A percentile compares a stretch with the other conserved stretches of the same genome.
These are phyloP conservation scores for Alternaria ethzedia DNA, from an alignment of 2,329 filamentous ascomycete genomes.

Conservation along the genomic window DNA sequence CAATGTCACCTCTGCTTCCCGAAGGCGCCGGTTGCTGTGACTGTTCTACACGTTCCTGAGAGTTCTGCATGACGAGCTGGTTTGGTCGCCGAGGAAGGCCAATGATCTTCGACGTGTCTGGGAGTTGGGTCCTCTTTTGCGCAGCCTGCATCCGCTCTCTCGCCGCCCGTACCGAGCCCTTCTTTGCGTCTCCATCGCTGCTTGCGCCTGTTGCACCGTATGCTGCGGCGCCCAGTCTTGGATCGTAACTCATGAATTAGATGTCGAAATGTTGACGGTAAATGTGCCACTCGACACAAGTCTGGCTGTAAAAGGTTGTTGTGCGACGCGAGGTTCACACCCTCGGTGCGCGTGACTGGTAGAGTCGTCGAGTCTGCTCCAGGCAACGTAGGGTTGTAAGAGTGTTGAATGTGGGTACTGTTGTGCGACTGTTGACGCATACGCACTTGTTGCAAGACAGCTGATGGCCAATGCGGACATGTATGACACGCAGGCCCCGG, in stretches of 20 bases:
- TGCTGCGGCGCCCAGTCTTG: slow-evolving; percentile 38
- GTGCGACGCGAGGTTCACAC: slow-evolving; percentile 1
- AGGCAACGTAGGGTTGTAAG: slow-evolving; percentile 7
- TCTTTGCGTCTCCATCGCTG: slow-evolving; percentile 29
- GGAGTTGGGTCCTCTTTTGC: slow-evolving; percentile 35
- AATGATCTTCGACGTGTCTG: slow-evolving; percentile 43
- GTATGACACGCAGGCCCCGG: slow-evolving; percentile 13
- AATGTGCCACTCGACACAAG: slow-evolving; percentile 46
- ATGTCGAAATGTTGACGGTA: slow-evolving; percentile 34
- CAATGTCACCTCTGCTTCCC: slow-evolving; percentile 17
- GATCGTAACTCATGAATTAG: slow-evolving; percentile 48
- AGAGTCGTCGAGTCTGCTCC: not conserved
- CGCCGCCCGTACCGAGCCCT: slow-evolving; percentile 48
- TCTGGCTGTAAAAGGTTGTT: slow-evolving; percentile 11
- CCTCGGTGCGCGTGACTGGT: not conserved
- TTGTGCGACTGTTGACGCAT: slow-evolving; percentile 19
- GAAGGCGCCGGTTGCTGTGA: slow-evolving; percentile 23
- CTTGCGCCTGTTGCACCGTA: slow-evolving; percentile 37
- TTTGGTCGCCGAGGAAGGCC: slow-evolving; percentile 46
- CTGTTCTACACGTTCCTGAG: slow-evolving; percentile 19
- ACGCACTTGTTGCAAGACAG: slow-evolving; percentile 15
- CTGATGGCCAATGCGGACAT: slow-evolving; percentile 23
- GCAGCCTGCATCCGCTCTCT: slow-evolving; percentile 42
- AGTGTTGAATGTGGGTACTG: slow-evolving; percentile 1
- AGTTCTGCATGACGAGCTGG: slow-evolving; percentile 38